Percentiles rank a stretch among this genome's conserved stretches.
Conservation (phyloP, 2,329 filamentous ascomycete genomes). For the Macroventuria anomochaeta region DNA sequence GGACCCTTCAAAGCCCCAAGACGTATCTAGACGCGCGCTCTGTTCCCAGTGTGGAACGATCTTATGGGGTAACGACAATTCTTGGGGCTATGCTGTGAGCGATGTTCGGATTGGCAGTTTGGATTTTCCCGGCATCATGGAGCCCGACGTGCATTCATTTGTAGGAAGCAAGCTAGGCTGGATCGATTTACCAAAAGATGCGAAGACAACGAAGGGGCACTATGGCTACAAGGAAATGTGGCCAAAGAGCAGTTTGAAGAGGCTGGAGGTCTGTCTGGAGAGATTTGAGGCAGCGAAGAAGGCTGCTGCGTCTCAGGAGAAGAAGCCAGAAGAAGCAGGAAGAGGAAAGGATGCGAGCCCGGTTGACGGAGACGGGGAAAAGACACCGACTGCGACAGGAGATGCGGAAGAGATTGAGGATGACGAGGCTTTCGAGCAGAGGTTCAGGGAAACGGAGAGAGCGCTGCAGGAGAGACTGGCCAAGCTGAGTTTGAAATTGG, state of each 20-base stretch:
- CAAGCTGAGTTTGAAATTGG: constrained; percentile 35
- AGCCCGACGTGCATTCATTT: constrained; percentile 40
- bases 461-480: constrained; percentile 39
- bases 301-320: background rate
- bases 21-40: constrained; percentile 2
- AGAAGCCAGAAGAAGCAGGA: background rate
- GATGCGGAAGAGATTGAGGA: constrained; percentile 28
- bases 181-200: constrained; percentile 34
- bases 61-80: constrained; percentile 29
- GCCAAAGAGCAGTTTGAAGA: constrained; percentile 39
- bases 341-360: constrained; percentile 12
- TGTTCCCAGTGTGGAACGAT: constrained; percentile 33
- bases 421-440: constrained; percentile 41
- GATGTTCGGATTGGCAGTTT: constrained; percentile 36
- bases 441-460: constrained; percentile 35
- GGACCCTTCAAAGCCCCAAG: constrained; percentile 2
- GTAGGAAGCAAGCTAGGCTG: constrained; percentile 40
- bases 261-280: constrained; percentile 27
- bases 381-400: constrained; percentile 43
- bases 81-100: constrained; percentile 9
- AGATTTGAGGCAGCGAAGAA: constrained; percentile 16
- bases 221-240: constrained; percentile 25
- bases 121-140: constrained; percentile 38
- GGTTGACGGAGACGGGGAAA: constrained; percentile 29
- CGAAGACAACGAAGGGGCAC: constrained; percentile 21